phyloP scores from a whole-genome alignment of 176 grass and related monocot genomes.

The Canna indica region DNA sequence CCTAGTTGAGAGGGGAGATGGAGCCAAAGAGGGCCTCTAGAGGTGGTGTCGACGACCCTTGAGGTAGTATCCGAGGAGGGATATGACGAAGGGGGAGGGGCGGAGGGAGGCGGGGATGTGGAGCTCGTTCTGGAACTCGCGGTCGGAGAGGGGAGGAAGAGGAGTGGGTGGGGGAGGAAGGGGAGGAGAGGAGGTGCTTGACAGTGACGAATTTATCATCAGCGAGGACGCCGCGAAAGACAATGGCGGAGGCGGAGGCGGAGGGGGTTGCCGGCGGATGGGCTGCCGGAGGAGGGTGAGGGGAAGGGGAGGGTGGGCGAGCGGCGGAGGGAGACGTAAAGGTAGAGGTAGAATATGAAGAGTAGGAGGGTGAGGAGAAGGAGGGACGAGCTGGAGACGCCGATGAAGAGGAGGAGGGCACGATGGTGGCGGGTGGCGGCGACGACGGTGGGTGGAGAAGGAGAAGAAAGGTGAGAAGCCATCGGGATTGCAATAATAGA shows the following conservation, averaged over 20 bases:
- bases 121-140: constrained; percentile 43
- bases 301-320: not conserved
- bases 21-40: constrained; percentile 28
- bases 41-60: constrained; percentile 26
- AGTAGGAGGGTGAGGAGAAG: not conserved
- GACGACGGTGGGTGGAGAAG: not conserved
- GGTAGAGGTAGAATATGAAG: not conserved
- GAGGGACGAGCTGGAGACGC: not conserved
- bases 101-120: constrained; percentile 36
- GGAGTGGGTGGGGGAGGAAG: constrained; percentile 26
- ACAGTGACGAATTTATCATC: constrained; percentile 23
- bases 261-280: not conserved
- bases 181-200: constrained; percentile 16
- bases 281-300: not conserved
- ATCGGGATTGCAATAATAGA: not conserved
- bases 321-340: not conserved
- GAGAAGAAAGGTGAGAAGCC: not conserved
- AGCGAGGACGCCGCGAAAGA: constrained; percentile 50
- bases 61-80: constrained; percentile 42
- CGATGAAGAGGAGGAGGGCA: not conserved
- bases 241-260: constrained; percentile 41
- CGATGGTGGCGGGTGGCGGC: not conserved
- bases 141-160: constrained; percentile 4
- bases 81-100: constrained; percentile 41
- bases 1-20: constrained; percentile 32